Evolutionary conservation across 2,329 filamentous ascomycete genomes (phyloP).

Genomic region (Tolypocladium sp.): DNA sequence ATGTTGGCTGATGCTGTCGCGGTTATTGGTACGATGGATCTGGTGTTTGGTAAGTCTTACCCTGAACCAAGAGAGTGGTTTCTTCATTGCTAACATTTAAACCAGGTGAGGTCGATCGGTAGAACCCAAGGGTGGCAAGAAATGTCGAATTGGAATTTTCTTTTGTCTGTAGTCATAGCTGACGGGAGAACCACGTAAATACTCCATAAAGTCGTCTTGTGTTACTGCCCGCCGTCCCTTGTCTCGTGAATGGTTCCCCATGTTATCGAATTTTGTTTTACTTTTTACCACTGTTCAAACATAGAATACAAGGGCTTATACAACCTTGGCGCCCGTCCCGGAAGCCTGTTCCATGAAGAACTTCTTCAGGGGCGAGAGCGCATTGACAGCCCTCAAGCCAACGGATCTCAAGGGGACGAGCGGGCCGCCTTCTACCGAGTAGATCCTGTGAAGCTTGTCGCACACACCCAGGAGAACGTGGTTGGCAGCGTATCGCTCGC

Average conservation of each 20-base stretch:
- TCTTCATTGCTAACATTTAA: constrained; percentile 20
- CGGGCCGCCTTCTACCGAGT: constrained; percentile 70
- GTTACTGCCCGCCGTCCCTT: neutral
- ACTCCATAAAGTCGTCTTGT: constrained; percentile 21
- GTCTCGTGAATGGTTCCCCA: neutral
- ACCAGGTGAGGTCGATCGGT: constrained; percentile 53
- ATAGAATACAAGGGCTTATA: constrained; percentile 9
- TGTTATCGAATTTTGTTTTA: neutral
- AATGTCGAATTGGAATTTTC: constrained; percentile 20
- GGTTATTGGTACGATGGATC: constrained; percentile 84
- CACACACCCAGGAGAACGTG: constrained; percentile 68
- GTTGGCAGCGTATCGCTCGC: constrained; percentile 75
- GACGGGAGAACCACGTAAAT: constrained; percentile 26
- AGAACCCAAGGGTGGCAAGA: constrained; percentile 19
- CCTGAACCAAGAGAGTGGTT: neutral
- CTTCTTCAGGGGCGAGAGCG: constrained; percentile 64
- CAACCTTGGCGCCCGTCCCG: constrained; percentile 40
- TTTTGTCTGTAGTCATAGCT: constrained; percentile 31
- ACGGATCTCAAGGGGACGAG: constrained; percentile 71
- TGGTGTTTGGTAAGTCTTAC: constrained; percentile 69
- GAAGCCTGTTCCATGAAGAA: constrained; percentile 75
- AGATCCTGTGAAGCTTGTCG: constrained; percentile 89
- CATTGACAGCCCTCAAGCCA: constrained; percentile 69
- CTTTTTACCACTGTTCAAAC: constrained; percentile 3
- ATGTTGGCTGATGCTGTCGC: constrained; percentile 93